Percentiles rank a stretch among this genome's conserved stretches.
Evolutionary conservation across 2,329 filamentous ascomycete genomes (phyloP).

Genomic region (Fusarium staphyleae): DNA sequence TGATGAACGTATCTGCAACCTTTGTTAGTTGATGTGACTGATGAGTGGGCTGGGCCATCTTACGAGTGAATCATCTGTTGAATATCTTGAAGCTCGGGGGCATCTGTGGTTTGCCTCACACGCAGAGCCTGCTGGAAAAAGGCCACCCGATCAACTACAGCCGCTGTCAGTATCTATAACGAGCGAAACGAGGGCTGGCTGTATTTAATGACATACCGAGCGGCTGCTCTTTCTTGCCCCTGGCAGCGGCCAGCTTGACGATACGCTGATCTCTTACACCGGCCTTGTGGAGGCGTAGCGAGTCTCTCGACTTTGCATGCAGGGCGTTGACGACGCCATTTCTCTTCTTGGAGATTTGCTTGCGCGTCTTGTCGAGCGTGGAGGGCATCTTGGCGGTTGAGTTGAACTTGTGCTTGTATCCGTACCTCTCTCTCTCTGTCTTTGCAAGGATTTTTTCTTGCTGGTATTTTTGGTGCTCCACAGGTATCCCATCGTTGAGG

Average conservation of each 20-base stretch:
- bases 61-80: conserved; percentile 69
- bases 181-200: neutral
- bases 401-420: conserved; percentile 9
- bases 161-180: conserved; percentile 11
- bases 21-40: neutral
- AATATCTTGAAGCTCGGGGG: conserved; percentile 63
- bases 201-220: conserved; percentile 61
- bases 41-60: conserved; percentile 28
- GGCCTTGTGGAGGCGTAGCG: conserved; percentile 80
- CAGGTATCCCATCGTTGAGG: neutral
- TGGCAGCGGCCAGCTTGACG: conserved; percentile 71
- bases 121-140: conserved; percentile 75
- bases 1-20: conserved; percentile 66
- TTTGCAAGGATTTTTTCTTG: conserved; percentile 30
- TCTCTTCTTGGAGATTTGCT: conserved; percentile 89
- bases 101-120: conserved; percentile 50
- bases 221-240: conserved; percentile 76
- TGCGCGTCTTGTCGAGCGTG: conserved; percentile 81
- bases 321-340: conserved; percentile 75
- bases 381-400: conserved; percentile 69
- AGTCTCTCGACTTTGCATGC: conserved; percentile 89
- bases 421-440: no score
- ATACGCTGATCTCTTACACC: conserved; percentile 83
- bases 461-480: conserved; percentile 18
- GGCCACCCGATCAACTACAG: conserved; percentile 48